Conservation (phyloP, 345 rosid genomes). For the Eucalyptus camaldulensis region DNA sequence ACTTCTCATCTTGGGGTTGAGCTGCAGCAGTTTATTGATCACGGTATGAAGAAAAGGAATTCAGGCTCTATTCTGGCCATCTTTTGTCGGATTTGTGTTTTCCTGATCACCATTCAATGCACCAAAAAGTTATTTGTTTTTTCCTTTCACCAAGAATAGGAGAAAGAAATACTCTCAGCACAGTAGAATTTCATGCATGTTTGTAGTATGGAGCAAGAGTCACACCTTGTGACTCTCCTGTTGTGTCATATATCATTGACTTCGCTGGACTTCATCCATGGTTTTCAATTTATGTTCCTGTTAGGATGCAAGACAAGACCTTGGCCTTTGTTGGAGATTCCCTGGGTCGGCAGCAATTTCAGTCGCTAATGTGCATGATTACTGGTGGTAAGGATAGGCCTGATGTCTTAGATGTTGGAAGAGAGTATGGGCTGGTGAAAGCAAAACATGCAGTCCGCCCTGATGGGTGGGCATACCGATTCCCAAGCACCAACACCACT, state of each 20-base stretch:
- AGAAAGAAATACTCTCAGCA: neutral
- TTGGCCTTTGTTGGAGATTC: slow-evolving; percentile 50
- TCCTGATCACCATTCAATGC: neutral
- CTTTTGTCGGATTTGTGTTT: neutral
- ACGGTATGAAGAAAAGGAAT: neutral
- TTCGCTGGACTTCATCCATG: neutral
- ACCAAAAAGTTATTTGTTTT: neutral
- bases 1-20: neutral
- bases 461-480: slow-evolving; percentile 47
- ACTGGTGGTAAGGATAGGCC: slow-evolving; percentile 27
- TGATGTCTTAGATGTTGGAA: slow-evolving; percentile 36
- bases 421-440: slow-evolving; percentile 27
- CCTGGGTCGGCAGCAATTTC: slow-evolving; percentile 47
- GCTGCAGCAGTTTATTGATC: neutral
- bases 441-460: slow-evolving; percentile 22
- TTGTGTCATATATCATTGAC: neutral
- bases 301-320: slow-evolving; percentile 44
- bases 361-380: slow-evolving; percentile 53
- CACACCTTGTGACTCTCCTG: neutral
- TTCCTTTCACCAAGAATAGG: neutral
- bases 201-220: neutral
- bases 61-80: neutral
- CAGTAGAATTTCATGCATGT: neutral
- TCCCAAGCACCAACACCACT: slow-evolving; percentile 38
- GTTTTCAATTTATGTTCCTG: neutral